Evolutionary conservation across 2,329 filamentous ascomycete species (phyloP).

Genomic region (Neonectria punicea): DNA sequence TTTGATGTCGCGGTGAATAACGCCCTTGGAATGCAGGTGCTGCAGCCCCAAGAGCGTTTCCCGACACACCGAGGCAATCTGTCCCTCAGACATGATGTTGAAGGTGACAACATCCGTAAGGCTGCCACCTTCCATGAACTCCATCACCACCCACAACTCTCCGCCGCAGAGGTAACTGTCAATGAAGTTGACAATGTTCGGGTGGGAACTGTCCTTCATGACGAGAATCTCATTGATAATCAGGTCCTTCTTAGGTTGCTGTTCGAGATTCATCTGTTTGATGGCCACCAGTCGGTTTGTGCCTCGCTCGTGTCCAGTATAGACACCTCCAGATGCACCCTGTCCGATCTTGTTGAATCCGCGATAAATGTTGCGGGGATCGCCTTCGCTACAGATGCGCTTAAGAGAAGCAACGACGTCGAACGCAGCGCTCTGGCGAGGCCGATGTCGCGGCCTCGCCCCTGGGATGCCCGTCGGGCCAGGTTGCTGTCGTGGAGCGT

Average conservation of each 20-base stretch:
- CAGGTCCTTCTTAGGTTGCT: constrained; percentile 98
- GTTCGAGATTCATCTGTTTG: constrained; percentile 99
- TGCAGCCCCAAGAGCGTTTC: constrained; percentile 93
- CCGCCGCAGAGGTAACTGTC: constrained; percentile 92
- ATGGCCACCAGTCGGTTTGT: constrained; percentile 93
- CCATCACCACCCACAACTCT: constrained; percentile 99
- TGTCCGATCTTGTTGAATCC: constrained; percentile 96
- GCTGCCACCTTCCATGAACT: constrained; percentile 99
- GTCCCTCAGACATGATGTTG: constrained; percentile 98
- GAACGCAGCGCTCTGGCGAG: constrained; percentile 80
- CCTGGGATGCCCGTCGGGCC: constrained; percentile 55
- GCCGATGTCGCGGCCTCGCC: constrained; percentile 78
- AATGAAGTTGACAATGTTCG: constrained; percentile 99
- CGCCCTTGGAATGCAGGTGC: constrained; percentile 95
- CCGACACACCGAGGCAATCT: constrained; percentile 94
- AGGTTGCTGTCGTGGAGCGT: constrained; percentile 51
- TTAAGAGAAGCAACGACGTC: constrained; percentile 87
- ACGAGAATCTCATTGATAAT: constrained; percentile 99
- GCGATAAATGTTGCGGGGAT: constrained; percentile 88
- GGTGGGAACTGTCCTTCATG: constrained; percentile 98
- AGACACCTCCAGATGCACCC: constrained; percentile 95
- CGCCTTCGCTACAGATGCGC: constrained; percentile 88
- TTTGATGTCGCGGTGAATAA: constrained; percentile 99
- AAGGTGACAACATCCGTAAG: constrained; percentile 98
- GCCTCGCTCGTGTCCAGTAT: constrained; percentile 85